Percentiles rank a stretch among this genome's conserved stretches.
phyloP scores from a whole-genome alignment of 805 yeast species.

The Starmera caribaea region DNA sequence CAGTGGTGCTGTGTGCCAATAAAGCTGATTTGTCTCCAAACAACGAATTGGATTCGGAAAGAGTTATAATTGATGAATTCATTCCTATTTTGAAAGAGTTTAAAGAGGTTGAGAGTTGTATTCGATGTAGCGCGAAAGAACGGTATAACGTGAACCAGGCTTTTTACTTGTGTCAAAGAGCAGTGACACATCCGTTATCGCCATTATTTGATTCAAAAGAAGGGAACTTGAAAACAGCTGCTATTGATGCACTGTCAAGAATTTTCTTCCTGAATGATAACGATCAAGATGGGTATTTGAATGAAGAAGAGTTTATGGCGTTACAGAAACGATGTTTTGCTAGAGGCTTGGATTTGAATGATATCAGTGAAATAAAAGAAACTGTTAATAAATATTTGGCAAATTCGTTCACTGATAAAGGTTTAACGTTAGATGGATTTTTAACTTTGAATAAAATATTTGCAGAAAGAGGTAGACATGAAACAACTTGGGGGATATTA shows the following conservation, averaged over 20 bases:
- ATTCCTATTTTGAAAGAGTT: slow-evolving; percentile 80
- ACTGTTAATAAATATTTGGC: slow-evolving; percentile 21
- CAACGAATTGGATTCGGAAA: slow-evolving; percentile 32
- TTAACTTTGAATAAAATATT: slow-evolving; percentile 67
- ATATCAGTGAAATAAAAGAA: slow-evolving; percentile 33
- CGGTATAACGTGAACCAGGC: slow-evolving; percentile 83
- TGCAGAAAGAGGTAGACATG: slow-evolving; percentile 90
- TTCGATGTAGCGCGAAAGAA: slow-evolving; percentile 79
- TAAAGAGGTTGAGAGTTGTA: slow-evolving; percentile 89
- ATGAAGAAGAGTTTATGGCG: slow-evolving; percentile 57
- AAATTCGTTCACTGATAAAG: slow-evolving; percentile 30
- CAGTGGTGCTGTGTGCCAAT: slow-evolving; percentile 86
- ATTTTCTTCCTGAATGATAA: slow-evolving; percentile 79
- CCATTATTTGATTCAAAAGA: slow-evolving; percentile 92
- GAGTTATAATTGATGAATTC: slow-evolving; percentile 63
- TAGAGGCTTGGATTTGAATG: slow-evolving; percentile 41
- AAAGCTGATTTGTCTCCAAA: slow-evolving; percentile 42
- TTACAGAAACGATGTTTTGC: slow-evolving; percentile 73
- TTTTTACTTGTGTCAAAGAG: slow-evolving; percentile 86
- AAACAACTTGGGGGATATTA: slow-evolving; percentile 92
- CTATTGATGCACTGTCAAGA: slow-evolving; percentile 66
- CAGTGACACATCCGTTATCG: slow-evolving; percentile 86
- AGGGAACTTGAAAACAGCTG: slow-evolving; percentile 69
- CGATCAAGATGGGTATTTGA: slow-evolving; percentile 81
- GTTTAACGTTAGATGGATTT: slow-evolving; percentile 70